Base-by-base conservation (phyloP, 2,329 filamentous ascomycete genomes). In the Fusarium luffae region DNA sequence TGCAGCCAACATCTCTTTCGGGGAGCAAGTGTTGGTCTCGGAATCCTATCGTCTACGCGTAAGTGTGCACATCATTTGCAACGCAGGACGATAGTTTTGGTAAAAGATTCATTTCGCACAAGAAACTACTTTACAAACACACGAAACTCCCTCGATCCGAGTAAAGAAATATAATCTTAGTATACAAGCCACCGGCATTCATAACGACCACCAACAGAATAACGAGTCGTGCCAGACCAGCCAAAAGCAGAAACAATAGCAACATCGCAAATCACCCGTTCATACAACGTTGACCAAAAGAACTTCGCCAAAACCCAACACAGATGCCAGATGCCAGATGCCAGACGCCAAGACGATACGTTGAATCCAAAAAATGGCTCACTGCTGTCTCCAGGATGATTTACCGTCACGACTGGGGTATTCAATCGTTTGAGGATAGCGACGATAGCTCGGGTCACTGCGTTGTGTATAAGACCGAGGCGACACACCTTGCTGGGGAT, bases 1-100 rank as follows among this genome's bases (percentile, higher is more conserved):
- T 59, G 63, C 57, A 70, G 44, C 62, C 61, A 66, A 57, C 28
- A 65, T n/a, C 16, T 32, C 16, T 19, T 30, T 8, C 23, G 34
- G 41, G 44, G 49, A 42, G 28, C 27, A 42, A 27, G 19, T 63
- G 28, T 25, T 32, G n/a, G 32, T 30, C 18, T 23, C 16, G 18
- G 28, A 21, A 54, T 23, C 7, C 34, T 18, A 51, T 11, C 23
- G 25, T 13, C 25, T 11, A 14, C 14, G 25, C 21, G 27, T 49
- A 30, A 14, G 16, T 43, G 5, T 18, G 21, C 10, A 14, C 13
- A 27, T 41, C 23, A n/a, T 28, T 7, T 11, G 6, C 25, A 25
- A 40, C 13, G 11, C 40, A 48, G 12, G 30, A 43, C 19, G 30
- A 61, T 32, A 30, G 9, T 7, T 34, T 55, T 30, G 16, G 49